Percentiles rank a stretch among this genome's conserved stretches.
phyloP scores from a whole-genome alignment of 257 asterid species.

The Echites panduratus region DNA sequence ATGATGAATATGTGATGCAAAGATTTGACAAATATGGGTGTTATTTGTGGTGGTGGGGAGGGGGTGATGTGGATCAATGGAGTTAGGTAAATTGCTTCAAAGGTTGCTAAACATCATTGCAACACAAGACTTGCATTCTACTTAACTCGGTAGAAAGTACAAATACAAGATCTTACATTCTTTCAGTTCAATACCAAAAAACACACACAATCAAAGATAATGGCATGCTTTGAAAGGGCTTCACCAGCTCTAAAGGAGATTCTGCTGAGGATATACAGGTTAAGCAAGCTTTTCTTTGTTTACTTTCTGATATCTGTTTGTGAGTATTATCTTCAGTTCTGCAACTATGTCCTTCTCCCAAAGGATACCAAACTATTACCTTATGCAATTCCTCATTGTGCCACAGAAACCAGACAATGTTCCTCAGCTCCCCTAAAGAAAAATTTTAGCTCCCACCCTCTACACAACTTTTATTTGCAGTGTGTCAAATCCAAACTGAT shows the following conservation, averaged over 20 bases:
- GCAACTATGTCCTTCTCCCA: background rate
- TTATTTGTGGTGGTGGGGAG: background rate
- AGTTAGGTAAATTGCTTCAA: conserved; percentile 32
- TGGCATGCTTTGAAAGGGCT: conserved; percentile 78
- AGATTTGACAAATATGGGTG: conserved; percentile 14
- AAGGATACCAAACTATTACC: too few species aligned
- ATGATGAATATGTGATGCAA: background rate
- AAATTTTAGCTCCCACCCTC: background rate
- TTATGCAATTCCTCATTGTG: background rate
- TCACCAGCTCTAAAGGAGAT: conserved; percentile 81
- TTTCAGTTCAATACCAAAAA: conserved; percentile 2
- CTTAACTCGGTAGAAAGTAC: conserved; percentile 25
- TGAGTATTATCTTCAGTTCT: background rate
- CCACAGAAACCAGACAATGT: background rate
- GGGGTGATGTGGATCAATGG: conserved; percentile 7
- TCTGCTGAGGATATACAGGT: conserved; percentile 70
- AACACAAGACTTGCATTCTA: conserved; percentile 41
- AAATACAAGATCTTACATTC: conserved; percentile 17
- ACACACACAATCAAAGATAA: conserved; percentile 9
- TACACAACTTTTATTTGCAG: background rate
- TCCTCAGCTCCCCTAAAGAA: background rate
- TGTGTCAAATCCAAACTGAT: background rate
- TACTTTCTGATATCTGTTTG: background rate
- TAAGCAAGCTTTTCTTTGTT: conserved; percentile 4
- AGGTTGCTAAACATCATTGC: conserved; percentile 42